Percentiles rank a stretch among this genome's conserved stretches.
phyloP scores from a whole-genome alignment of 2,329 filamentous ascomycete genomes.

The Curvularia sp. region DNA sequence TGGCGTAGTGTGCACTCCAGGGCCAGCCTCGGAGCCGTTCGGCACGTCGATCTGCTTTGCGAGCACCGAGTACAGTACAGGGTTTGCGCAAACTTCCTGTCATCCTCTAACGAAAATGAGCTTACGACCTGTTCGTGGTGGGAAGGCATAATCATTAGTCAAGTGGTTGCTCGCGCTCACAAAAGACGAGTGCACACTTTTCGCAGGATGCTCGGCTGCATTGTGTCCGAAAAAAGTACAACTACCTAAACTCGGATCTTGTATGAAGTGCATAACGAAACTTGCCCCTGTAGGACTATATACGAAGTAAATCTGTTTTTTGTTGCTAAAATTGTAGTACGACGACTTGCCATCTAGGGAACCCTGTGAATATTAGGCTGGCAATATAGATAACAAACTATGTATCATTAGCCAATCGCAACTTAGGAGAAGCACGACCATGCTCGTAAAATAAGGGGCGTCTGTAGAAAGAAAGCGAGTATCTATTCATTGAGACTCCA shows the following conservation, averaged over 20 bases:
- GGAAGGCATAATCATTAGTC: background rate
- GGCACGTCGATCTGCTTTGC: conserved; percentile 1
- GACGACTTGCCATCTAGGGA: background rate
- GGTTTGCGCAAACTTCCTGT: background rate
- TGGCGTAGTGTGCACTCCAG: background rate
- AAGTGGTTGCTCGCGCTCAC: no score
- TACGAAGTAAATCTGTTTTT: background rate
- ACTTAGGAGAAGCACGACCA: background rate
- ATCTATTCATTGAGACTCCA: background rate
- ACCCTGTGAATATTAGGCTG: background rate
- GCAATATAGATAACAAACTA: background rate
- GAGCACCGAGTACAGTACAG: background rate
- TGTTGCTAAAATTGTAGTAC: background rate
- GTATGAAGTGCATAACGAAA: no score
- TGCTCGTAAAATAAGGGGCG: background rate
- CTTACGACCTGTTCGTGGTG: background rate
- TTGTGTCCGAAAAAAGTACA: no score
- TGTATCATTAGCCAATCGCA: background rate
- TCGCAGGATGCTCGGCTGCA: no score
- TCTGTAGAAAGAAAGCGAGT: background rate
- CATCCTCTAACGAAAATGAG: background rate
- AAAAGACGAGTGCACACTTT: no score
- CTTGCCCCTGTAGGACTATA: no score
- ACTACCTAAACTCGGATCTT: no score
- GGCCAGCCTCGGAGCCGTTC: background rate